phyloP scores from a whole-genome alignment of 2,329 filamentous ascomycete species.

The Arachnopeziza araneosa region DNA sequence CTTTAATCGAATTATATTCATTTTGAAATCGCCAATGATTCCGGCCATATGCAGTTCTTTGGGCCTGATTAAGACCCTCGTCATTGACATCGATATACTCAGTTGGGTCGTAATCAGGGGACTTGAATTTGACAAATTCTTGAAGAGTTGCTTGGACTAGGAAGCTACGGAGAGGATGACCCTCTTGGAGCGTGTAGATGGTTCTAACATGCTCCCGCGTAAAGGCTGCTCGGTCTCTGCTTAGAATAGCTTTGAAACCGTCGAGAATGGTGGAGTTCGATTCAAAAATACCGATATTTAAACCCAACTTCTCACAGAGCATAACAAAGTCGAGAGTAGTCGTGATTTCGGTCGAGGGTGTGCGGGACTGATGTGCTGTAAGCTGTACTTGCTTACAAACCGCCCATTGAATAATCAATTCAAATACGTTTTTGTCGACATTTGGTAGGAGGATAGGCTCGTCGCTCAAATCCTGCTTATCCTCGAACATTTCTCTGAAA shows the following conservation, averaged over 20 bases:
- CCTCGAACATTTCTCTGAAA: background rate
- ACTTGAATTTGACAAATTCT: background rate
- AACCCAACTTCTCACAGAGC: background rate
- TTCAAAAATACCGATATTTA: background rate
- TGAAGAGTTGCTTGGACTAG: background rate
- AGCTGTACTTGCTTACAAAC: background rate
- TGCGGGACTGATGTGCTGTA: background rate
- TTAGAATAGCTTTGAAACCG: background rate
- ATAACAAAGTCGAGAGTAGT: background rate
- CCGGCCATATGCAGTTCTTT: background rate
- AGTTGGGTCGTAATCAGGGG: background rate
- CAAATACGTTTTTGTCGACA: slow-evolving; percentile 1
- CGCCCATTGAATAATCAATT: slow-evolving; percentile 4
- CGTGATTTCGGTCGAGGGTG: background rate
- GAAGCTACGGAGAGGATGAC: background rate
- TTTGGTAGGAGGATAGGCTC: background rate
- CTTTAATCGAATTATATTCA: background rate
- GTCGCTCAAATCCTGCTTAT: background rate
- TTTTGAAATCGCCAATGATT: background rate
- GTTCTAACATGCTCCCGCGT: background rate
- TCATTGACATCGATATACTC: background rate
- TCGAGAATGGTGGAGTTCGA: background rate
- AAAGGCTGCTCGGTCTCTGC: background rate
- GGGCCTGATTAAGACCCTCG: background rate
- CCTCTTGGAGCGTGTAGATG: background rate